Base-by-base conservation (phyloP, 2,329 filamentous ascomycete genomes). In the Colletotrichum liriopes region DNA sequence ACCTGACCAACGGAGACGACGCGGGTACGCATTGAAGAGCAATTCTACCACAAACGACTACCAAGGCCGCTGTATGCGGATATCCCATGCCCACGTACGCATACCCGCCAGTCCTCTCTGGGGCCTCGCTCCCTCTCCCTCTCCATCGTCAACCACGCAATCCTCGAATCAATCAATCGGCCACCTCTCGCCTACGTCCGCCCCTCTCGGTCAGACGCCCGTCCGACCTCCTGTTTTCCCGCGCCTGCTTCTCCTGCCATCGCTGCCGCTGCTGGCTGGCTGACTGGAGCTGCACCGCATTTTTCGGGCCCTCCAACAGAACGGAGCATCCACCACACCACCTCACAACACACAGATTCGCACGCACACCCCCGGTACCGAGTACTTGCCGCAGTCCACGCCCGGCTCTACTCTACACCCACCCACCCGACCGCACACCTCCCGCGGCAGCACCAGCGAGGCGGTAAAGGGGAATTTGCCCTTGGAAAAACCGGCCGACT, bases 391-490 rank as follows among this genome's bases (percentile, higher is more conserved):
- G 5, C 35, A 6, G 35, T 32, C 23, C 47, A 39, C 60, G n/a
- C 37, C 45, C 1, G n/a, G 23, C n/a, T 32, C 18, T 20, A 37
- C 23, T 26, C 23, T 12, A 23, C 58, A 37, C 41, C 65, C 62
- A 71, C 65, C 37, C 56, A 49, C 56, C 49, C 41, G 47, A 61
- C 63, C 47, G 65, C 51, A 51, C 68, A 59, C 67, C 45, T 60
- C 52, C 58, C 69, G 54, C 43, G 32, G 47, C 63, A 67, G 58
- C 65, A 54, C 58, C 69, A 72, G 18, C 47, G 47, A 72, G 66
- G 70, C 70, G 70, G 70, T 72, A 72, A 72, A 69, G 45, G 32
- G 39, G 39, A 18, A 39, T 49, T 60, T 49, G 26, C 54, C 66
- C 49, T 37, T 41, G 47, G 58, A 54, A 41, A 59, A 58, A 59